Base-by-base conservation (phyloP, 2,329 filamentous ascomycete species). In the Cladorrhinum sp. region DNA sequence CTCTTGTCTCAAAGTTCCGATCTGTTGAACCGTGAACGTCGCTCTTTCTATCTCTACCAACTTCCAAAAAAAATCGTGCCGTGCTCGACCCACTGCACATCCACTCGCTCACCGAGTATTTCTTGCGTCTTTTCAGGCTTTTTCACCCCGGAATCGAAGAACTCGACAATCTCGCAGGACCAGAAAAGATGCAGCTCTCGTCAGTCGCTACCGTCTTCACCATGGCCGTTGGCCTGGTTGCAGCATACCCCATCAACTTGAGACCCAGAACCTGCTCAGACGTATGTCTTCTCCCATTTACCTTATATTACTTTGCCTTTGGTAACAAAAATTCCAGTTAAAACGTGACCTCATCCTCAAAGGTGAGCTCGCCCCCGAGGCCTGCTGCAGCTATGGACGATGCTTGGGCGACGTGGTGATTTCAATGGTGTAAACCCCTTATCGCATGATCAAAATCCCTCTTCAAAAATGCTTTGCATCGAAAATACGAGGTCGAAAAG, bases 371-470 rank as follows among this genome's bases (percentile, higher is more conserved):
- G 74, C 76, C 20, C 75, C 79, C n/a, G 77, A 81, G 25, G 77
- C 72, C 12, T 84, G 81, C 70, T 84, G 81, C 69, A 79, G 78
- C n/a, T 82, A 83, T 63, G 81, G 81, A 54, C 72, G 72, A 32
- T 84, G 81, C 71, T 78, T 79, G 58, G 77, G 77, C 57, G 77
- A 81, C 61, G 78, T 82, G 52, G 78, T 83, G 49, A 67, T 81
- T 55, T 74, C 75, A 9, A 79, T 81, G 69, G 75, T 73, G 57
- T 75, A 69, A 67, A n/a, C n/a, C n/a, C n/a, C n/a, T n/a, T 32
- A 32, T 32, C 29, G 29, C 41, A 22, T 45, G 41, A 45, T 20
- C 2, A 18, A 3, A 45, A 45, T 45, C n/a, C 8, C 20, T 45
- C 41, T 18, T 45, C 20, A 18, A 18, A 45, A 18, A 20, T 45